A percentile compares a stretch with the other conserved stretches of the same genome.
Conservation (phyloP, 164 flowering plant genomes). For the Magnolia sinica region DNA sequence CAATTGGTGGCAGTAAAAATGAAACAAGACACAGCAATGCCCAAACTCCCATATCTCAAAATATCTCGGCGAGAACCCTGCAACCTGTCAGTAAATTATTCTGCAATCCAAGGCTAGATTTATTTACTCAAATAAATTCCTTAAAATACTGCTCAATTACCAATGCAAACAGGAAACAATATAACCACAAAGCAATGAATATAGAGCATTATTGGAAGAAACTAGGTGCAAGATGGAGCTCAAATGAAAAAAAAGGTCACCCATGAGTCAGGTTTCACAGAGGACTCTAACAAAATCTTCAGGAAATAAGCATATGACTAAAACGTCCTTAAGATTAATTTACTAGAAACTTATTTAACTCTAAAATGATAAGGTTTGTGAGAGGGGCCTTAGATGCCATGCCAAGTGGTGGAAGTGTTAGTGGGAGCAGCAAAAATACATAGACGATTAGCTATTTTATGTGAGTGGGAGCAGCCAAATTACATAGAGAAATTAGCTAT, state of each 20-base stretch:
- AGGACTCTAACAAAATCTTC: not conserved
- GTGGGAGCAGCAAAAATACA: no score
- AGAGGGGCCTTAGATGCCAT: not conserved
- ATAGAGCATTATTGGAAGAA: not conserved
- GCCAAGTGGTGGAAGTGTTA: not conserved
- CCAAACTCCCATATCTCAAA: slow-evolving; percentile 88
- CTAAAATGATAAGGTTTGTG: not conserved
- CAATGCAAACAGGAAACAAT: slow-evolving; percentile 1
- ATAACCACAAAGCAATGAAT: not conserved
- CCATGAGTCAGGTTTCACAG: not conserved
- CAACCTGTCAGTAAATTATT: slow-evolving; percentile 79
- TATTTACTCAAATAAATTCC: slow-evolving; percentile 1
- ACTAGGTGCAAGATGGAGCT: not conserved
- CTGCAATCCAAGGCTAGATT: slow-evolving; percentile 36
- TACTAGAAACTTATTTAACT: slow-evolving; percentile 1
- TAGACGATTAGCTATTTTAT: no score
- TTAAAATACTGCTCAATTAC: not conserved
- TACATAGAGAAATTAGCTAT: no score
- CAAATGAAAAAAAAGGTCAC: not conserved
- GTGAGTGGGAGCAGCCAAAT: no score
- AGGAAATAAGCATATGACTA: not conserved
- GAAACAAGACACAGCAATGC: slow-evolving; percentile 68
- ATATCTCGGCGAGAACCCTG: slow-evolving; percentile 86
- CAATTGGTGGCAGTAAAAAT: slow-evolving; percentile 53
- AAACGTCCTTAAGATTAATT: not conserved